phyloP scores from a whole-genome alignment of 805 yeast genomes.

The Hanseniaspora nectarophila region DNA sequence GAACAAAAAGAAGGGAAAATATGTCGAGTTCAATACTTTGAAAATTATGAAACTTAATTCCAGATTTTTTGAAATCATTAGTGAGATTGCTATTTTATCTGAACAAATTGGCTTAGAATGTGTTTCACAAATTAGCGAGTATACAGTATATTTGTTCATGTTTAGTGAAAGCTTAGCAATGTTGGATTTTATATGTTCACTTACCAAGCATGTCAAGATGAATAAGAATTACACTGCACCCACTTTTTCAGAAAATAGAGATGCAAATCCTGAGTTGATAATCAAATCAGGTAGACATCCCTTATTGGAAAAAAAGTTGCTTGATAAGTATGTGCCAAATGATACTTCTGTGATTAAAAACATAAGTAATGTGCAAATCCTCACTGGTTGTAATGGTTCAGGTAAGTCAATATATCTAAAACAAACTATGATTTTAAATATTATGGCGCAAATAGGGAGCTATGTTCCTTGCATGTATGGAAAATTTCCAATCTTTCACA shows the following conservation, averaged over 20 bases:
- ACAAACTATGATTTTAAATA: slow-evolving; percentile 38
- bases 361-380: slow-evolving; percentile 35
- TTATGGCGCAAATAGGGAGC: slow-evolving; percentile 50
- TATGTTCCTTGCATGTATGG: slow-evolving; percentile 39
- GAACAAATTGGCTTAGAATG: slow-evolving; percentile 31
- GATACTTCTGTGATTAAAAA: slow-evolving; percentile 29
- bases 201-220: slow-evolving; percentile 25
- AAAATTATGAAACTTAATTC: slow-evolving; percentile 33
- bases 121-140: slow-evolving; percentile 21
- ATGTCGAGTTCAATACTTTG: slow-evolving; percentile 33
- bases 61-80: slow-evolving; percentile 31
- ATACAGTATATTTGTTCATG: slow-evolving; percentile 32
- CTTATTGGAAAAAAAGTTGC: slow-evolving; percentile 27
- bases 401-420: slow-evolving; percentile 50
- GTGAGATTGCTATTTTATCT: slow-evolving; percentile 35
- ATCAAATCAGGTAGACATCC: slow-evolving; percentile 35
- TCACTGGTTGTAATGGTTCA: slow-evolving; percentile 54
- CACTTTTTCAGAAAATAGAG: slow-evolving; percentile 27
- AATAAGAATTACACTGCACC: slow-evolving; percentile 28
- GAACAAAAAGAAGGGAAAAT: slow-evolving; percentile 22
- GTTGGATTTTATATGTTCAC: slow-evolving; percentile 32
- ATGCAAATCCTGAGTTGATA: slow-evolving; percentile 15
- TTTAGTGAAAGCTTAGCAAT: slow-evolving; percentile 35
- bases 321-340: slow-evolving; percentile 29
- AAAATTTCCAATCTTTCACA: slow-evolving; percentile 31